Base-by-base conservation (phyloP, 306 rosid species). In the Cucurbita moschata region DNA sequence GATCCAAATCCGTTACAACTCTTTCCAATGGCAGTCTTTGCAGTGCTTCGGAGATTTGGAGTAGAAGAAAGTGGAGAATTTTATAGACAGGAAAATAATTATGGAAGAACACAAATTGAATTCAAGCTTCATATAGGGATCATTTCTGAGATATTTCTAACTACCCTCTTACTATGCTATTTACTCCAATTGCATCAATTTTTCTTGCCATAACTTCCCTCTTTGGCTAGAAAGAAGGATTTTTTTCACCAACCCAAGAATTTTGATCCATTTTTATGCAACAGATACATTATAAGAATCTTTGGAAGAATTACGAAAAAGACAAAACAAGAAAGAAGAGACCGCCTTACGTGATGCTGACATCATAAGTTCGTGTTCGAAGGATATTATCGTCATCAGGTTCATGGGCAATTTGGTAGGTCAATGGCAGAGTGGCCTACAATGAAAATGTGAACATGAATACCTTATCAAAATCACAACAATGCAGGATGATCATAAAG, bases 311-410 rank as follows among this genome's bases (percentile, higher is more conserved):
- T 7, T 14, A 21, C 9, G 3, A 63, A 76, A 57, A 79, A 19
- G 35, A 11, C 6, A 10, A 37, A 58, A 16, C 54, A 71, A 35
- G 5, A 65, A 39, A 40, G 3, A 58, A 38, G 52, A 68, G 37
- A 47, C 30, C 16, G 7, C 55, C 96, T 84, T 89, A 94, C 97
- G 99, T 87, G 77, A 94, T 89, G 88, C 92, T 91, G 79, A 94
- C 87, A 70, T 90, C 99, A 52, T 94, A 91, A 2, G 99, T 91
- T 75, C 97, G 88, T 43, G 99, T 94, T 40, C 92, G 88, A 64
- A 94, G 82, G 78, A 91, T 94, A 79, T 94, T 89, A 80, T 94
- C 97, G 69, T 94, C 91, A 14, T 89, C 96, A 74, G 99, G 96
- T 78, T 91, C 99, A 47, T 85, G 94, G 46, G 92, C 97, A 71